Conservation (phyloP, 352 stramenopile species). For the Phytophthora tentaculata region DNA sequence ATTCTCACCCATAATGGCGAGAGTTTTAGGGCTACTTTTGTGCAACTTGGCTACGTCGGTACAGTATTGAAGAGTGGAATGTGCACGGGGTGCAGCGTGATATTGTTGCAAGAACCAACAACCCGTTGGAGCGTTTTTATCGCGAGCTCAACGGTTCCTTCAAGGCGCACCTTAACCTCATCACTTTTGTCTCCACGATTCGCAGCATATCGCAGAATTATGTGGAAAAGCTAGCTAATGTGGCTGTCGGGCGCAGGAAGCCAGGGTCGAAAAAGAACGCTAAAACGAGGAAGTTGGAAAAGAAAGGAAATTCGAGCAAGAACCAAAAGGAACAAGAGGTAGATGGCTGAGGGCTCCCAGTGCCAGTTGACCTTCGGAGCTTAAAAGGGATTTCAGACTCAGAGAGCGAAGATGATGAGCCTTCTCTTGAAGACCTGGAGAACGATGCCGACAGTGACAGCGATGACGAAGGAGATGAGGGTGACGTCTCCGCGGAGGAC, state of each 20-base stretch:
- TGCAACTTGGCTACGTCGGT: not conserved
- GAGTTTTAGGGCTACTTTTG: not conserved
- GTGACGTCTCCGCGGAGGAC: not conserved
- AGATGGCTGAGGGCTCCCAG: not conserved
- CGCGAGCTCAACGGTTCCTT: slow-evolving; percentile 6
- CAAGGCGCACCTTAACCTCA: not conserved
- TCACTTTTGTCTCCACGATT: not conserved
- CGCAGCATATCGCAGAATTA: not conserved
- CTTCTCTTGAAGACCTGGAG: not conserved
- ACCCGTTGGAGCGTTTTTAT: slow-evolving; percentile 4
- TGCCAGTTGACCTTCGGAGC: not conserved
- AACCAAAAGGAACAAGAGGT: not conserved
- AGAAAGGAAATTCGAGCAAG: not conserved
- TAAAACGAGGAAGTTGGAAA: no score
- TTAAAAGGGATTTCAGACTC: not conserved
- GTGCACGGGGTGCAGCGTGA: slow-evolving; percentile 3
- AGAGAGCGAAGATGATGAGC: not conserved
- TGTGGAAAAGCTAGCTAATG: not conserved
- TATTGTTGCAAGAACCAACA: slow-evolving; percentile 10
- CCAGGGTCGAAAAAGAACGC: no score
- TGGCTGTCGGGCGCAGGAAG: not conserved
- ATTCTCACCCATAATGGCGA: not conserved
- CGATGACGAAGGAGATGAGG: not conserved
- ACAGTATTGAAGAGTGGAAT: slow-evolving; percentile 12
- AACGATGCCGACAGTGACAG: not conserved